Evolutionary conservation across 768 basidiomycete genomes (phyloP), one percentile per base, ranked within the genome.

Genomic region (Plicaturopsis crispa): DNA sequence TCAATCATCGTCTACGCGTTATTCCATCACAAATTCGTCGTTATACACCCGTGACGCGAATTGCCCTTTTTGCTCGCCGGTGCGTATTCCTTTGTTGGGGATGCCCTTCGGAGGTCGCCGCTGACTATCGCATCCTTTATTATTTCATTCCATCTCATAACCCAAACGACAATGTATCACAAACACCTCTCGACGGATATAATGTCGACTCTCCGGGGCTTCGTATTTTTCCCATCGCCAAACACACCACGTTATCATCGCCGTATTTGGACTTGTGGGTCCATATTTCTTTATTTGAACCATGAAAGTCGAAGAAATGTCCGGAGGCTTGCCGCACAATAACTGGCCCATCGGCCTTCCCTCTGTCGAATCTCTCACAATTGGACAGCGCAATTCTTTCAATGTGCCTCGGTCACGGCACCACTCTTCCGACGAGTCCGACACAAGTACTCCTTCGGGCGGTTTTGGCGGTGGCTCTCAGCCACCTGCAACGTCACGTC

Each of bases 211-310:
- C n/a, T n/a, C n/a, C n/a, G n/a, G n/a, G n/a, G n/a, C n/a, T n/a
- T n/a, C n/a, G n/a, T n/a, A n/a, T n/a, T n/a, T n/a, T n/a, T n/a
- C n/a, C n/a, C n/a, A n/a, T n/a, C n/a, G n/a, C n/a, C n/a, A n/a
- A n/a, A n/a, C n/a, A n/a, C n/a, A n/a, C n/a, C n/a, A n/a, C n/a
- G n/a, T 43, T 51, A 49, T 54, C 59, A 54, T 51, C 32, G 41
- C 31, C 33, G 16, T 59, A 47, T 59, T 59, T 59, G 57, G 57
- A 31, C 32, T 28, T 59, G 57, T 59, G 57, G 57, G 57, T 59
- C 57, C 57, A 45, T 39, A 6, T 23, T 37, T 50, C 49, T 52
- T 59, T n/a, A n/a, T n/a, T n/a, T n/a, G n/a, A n/a, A n/a, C n/a
- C n/a, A n/a, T n/a, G n/a, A n/a, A n/a, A n/a, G n/a, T n/a, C n/a